Base-by-base conservation (phyloP, 495 filamentous ascomycete species). In the Glonium stellatum region DNA sequence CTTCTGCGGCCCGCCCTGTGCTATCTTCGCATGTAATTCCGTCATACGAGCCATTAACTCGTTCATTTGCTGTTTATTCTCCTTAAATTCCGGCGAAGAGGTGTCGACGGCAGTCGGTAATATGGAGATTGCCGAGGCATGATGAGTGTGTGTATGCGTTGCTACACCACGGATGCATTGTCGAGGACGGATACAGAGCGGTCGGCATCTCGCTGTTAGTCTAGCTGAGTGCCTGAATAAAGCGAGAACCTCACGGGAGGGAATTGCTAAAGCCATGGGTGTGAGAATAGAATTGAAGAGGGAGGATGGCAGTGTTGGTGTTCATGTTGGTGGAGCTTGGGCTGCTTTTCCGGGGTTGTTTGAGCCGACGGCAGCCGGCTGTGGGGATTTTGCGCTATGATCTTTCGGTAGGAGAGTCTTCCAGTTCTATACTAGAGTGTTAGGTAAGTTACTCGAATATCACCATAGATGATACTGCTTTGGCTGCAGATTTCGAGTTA, bases 41-140 rank as follows among this genome's bases (percentile, higher is more conserved):
- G 82, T 79, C 69, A 97, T 78, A 0, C 76, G 76, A 41, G 78
- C 71, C 61, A 87, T 82, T 37, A 90, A 79, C 64, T 87, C 82
- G 53, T 77, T 77, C 89, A 96, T 95, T 57, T 89, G 84, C 55
- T 75, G 70, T 66, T 79, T 81, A 79, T 98, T 97, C 62, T 95
- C 87, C 61, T 79, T 80, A 78, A 87, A 97, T 56, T 91, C 88
- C 19, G 81, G 71, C 5, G 88, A 90, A 5, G 81, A 80, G 0
- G 86, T 80, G 70, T 97, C 93, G 42, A 97, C 80, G 46, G 80
- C 77, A 18, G 84, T 87, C 57, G 83, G 86, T 46, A 98, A 74
- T 35, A 87, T 76, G 3, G 92, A 97, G 55, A 97, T 83, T 21
- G 89, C 84, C 23, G 74, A 73, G 35, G 77, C 78, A 61, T 80